phyloP scores from a whole-genome alignment of 2,329 filamentous ascomycete species.

The Helicocarpus griseus region DNA sequence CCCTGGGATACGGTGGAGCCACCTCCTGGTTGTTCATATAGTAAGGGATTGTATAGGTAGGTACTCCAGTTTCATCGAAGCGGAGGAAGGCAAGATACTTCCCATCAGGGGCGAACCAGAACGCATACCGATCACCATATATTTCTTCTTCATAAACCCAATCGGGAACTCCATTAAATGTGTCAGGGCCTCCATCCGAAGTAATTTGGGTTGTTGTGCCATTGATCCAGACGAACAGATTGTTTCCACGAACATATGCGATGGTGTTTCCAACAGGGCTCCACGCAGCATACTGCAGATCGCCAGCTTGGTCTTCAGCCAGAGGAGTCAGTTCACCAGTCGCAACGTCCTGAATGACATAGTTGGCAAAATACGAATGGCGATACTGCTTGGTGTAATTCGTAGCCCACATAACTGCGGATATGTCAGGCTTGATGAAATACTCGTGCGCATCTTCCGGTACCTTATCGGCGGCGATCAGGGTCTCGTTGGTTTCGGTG shows the following conservation, averaged over 20 bases:
- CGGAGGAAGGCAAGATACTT: conserved; percentile 77
- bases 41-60: conserved; percentile 56
- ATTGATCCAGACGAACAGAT: conserved; percentile 51
- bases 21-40: conserved; percentile 51
- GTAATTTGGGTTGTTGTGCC: conserved; percentile 58
- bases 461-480: conserved; percentile 50
- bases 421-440: conserved; percentile 52
- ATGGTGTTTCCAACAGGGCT: conserved; percentile 50
- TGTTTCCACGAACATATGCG: conserved; percentile 58
- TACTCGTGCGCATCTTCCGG: conserved; percentile 48
- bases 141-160: conserved; percentile 90
- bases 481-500: conserved; percentile 46
- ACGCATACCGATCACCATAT: conserved; percentile 62
- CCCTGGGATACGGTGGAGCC: conserved; percentile 52
- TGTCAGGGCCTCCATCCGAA: conserved; percentile 67
- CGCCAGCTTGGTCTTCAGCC: conserved; percentile 49
- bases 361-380: conserved; percentile 58
- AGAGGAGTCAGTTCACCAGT: conserved; percentile 47
- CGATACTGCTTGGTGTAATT: conserved; percentile 62
- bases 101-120: conserved; percentile 86
- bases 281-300: conserved; percentile 59
- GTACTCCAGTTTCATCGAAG: conserved; percentile 68
- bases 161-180: conserved; percentile 86
- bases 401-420: conserved; percentile 51
- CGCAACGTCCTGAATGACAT: conserved; percentile 53